A percentile compares a stretch with the other conserved stretches of the same genome.
phyloP scores from a whole-genome alignment of 169 alveolate species.

The Eimeria necatrix region DNA sequence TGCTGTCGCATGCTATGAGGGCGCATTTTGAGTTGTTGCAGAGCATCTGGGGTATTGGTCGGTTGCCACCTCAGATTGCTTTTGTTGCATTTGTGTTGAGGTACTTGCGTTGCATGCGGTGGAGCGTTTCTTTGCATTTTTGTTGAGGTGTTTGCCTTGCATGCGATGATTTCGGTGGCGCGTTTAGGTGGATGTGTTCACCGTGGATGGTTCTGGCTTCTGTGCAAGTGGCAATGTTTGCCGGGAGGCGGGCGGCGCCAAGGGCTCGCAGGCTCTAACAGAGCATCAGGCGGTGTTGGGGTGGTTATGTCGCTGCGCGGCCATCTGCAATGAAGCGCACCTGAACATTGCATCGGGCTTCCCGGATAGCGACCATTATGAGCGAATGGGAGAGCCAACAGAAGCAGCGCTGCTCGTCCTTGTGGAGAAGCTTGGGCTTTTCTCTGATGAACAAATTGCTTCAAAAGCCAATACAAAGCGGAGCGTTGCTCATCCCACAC shows the following conservation, averaged over 20 bases:
- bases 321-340: slow-evolving; percentile 87
- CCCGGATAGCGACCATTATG: slow-evolving; percentile 67
- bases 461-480: slow-evolving; percentile 86
- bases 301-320: slow-evolving; percentile 84
- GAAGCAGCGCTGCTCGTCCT: slow-evolving; percentile 89
- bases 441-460: slow-evolving; percentile 83
- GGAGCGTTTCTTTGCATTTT: background rate
- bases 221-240: slow-evolving; percentile 85
- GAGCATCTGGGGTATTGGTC: background rate
- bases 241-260: slow-evolving; percentile 74
- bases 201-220: slow-evolving; percentile 88
- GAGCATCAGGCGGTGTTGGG: slow-evolving; percentile 79
- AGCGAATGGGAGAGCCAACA: slow-evolving; percentile 92
- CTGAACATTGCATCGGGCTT: slow-evolving; percentile 75
- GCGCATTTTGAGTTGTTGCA: background rate
- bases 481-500: slow-evolving; percentile 25
- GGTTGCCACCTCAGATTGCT: background rate
- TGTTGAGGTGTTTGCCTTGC: background rate
- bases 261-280: slow-evolving; percentile 80
- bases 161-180: background rate
- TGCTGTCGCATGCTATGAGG: background rate
- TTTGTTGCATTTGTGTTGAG: background rate
- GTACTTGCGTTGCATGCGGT: background rate
- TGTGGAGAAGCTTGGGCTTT: slow-evolving; percentile 60
- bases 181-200: slow-evolving; percentile 77